Conservation (phyloP, 768 basidiomycete genomes). For the Russula olivacea region DNA sequence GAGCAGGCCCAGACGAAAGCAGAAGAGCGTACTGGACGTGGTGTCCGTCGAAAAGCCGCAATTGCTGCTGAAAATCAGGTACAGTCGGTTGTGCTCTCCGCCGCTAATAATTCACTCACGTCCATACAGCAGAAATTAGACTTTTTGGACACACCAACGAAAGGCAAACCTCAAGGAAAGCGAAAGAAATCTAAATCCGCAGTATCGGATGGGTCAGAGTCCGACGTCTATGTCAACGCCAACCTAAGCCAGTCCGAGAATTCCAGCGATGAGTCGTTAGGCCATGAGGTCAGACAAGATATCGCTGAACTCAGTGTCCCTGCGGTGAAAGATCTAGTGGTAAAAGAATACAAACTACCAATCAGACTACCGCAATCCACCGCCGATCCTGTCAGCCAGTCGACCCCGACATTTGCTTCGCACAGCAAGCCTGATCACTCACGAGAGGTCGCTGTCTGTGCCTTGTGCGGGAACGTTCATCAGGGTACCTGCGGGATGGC, state of each 20-base stretch:
- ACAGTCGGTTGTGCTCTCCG: slow-evolving; percentile 29
- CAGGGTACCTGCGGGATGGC: slow-evolving; percentile 56
- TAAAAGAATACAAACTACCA: neutral
- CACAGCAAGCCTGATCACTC: neutral
- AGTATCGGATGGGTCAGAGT: slow-evolving; percentile 36
- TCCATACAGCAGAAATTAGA: slow-evolving; percentile 29
- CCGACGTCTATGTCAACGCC: slow-evolving; percentile 35
- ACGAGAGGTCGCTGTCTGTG: slow-evolving; percentile 38
- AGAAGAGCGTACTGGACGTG: slow-evolving; percentile 59
- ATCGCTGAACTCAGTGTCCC: neutral
- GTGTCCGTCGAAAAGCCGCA: slow-evolving; percentile 67
- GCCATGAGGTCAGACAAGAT: neutral
- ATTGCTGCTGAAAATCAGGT: slow-evolving; percentile 37
- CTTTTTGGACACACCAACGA: slow-evolving; percentile 36
- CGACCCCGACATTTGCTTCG: neutral
- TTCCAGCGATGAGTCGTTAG: slow-evolving; percentile 5
- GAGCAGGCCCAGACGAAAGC: slow-evolving; percentile 44
- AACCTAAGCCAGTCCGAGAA: slow-evolving; percentile 12
- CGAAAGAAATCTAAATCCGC: slow-evolving; percentile 30
- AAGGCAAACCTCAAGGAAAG: slow-evolving; percentile 33
- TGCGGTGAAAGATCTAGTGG: neutral
- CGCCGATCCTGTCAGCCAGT: neutral
- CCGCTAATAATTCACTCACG: slow-evolving; percentile 5
- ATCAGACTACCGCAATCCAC: neutral
- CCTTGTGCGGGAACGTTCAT: slow-evolving; percentile 48